Percentiles rank a stretch among this genome's conserved stretches.
Conservation (phyloP, 192 early-diverging fungal genomes). For the Helicostylum pulchrum region DNA sequence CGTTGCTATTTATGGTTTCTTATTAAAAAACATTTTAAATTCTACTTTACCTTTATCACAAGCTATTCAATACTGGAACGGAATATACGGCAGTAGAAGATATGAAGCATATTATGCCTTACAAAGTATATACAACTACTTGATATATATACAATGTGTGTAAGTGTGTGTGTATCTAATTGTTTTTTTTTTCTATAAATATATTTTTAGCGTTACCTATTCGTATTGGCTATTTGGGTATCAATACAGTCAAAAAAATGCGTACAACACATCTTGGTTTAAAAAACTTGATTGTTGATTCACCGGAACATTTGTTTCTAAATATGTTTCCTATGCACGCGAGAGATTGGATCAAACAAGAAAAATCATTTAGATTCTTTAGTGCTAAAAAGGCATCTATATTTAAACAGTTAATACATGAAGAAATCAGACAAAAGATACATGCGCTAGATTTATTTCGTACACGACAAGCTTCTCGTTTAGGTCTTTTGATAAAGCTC, state of each 20-base stretch:
- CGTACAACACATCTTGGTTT: no score
- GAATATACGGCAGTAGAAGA: conserved; percentile 40
- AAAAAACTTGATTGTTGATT: neutral
- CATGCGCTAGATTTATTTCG: conserved; percentile 44
- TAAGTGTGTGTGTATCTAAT: no score
- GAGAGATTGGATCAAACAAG: conserved; percentile 19
- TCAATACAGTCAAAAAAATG: no score
- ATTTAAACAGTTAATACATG: conserved; percentile 49
- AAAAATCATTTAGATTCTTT: conserved; percentile 34
- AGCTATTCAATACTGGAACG: conserved; percentile 67
- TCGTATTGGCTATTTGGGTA: no score
- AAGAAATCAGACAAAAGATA: conserved; percentile 58
- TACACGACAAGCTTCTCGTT: conserved; percentile 54
- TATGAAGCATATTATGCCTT: conserved; percentile 42
- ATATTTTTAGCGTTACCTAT: no score
- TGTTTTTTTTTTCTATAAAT: no score
- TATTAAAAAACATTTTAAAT: conserved; percentile 54
- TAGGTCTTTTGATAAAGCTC: conserved; percentile 60
- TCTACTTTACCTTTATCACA: conserved; percentile 57
- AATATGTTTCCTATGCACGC: conserved; percentile 20
- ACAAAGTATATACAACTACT: conserved; percentile 42
- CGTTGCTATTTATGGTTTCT: conserved; percentile 52
- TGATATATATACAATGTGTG: no score
- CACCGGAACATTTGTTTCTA: neutral
- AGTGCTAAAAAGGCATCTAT: conserved; percentile 7